Evolutionary conservation across 2,329 filamentous ascomycete genomes (phyloP), one percentile per base, ranked within the genome.

Genomic region (Fusarium azukiicola): DNA sequence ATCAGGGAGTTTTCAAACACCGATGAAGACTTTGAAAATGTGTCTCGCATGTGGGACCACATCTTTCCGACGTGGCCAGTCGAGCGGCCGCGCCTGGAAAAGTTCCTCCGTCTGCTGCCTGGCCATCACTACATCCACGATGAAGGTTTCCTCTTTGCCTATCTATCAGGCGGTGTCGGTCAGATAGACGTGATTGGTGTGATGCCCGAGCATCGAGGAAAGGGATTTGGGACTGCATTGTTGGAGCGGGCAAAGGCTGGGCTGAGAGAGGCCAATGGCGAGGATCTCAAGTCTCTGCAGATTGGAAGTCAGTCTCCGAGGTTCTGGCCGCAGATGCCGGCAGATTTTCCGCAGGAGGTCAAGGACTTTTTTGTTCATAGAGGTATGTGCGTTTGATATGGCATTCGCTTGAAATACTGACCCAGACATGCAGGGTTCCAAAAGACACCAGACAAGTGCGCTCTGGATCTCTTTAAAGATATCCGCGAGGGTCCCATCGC

Each of bases 251-350:
- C 68, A 11, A 69, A 72, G 23, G 4, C 17, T 13, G 77, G 42
- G 0, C 5, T 83, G 46, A 74, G 6, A 46, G 12, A 76, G 1
- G 67, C 61, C 5, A 9, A n/a, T 17, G 69, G 42, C 17, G 68
- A 46, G 10, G 76, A 74, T 1, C 49, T 83, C 1, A 54, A 66
- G 3, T 74, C 80, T 13, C 3, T 83, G 14, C 80, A 73, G 12
- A 38, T 83, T 8, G 81, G 81, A 5, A 81, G 81, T 7, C 38
- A 36, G 2, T 70, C 72, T 14, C 81, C 81, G 6, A 74, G 81
- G 1, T 81, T 83, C 50, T 83, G 81, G 80, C 73, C 76, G 2
- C 79, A 76, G 66, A 72, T 83, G 54, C 81, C 81, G 3, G 67
- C 6, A 0, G 66, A 66, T 1, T 21, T 73, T 0, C 16, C 74